Percentiles rank a stretch among this genome's conserved stretches.
Conservation (phyloP, 2,329 filamentous ascomycete genomes). For the Ceratocystis cacaofunesta region DNA sequence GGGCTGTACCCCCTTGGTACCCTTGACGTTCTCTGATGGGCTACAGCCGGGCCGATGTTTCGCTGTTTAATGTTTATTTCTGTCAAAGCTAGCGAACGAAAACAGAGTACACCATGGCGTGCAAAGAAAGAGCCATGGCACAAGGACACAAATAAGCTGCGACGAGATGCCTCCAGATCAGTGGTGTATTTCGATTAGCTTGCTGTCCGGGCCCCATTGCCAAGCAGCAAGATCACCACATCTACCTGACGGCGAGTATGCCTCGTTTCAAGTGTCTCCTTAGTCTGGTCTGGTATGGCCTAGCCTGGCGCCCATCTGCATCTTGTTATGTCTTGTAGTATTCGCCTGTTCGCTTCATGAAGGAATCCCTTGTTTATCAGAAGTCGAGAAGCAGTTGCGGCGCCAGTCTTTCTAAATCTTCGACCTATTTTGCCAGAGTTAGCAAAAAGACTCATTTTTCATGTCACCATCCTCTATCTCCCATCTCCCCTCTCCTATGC, state of each 20-base stretch:
- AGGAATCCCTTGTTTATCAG: conserved; percentile 26
- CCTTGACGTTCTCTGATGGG: background rate
- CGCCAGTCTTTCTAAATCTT: conserved; percentile 78
- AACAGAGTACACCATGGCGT: background rate
- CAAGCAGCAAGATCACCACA: background rate
- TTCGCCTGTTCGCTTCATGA: background rate
- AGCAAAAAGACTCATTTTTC: background rate
- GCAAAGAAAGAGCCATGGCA: background rate
- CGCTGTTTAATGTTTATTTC: conserved; percentile 1
- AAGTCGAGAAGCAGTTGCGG: conserved; percentile 79
- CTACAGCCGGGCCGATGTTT: background rate
- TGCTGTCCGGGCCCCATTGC: background rate
- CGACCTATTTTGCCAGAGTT: conserved; percentile 32
- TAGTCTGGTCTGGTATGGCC: no score
- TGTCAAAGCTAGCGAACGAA: background rate
- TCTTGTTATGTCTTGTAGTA: background rate
- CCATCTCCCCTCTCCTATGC: background rate
- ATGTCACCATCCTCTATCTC: background rate
- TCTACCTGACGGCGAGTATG: no score
- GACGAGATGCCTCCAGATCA: background rate
- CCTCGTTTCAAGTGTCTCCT: no score
- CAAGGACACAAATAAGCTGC: background rate
- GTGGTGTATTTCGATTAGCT: background rate
- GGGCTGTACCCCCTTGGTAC: background rate
- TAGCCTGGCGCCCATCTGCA: no score